Evolutionary conservation across 768 basidiomycete species (phyloP), one percentile per base, ranked within the genome.

Genomic region (Neoboletus subvelutipes): DNA sequence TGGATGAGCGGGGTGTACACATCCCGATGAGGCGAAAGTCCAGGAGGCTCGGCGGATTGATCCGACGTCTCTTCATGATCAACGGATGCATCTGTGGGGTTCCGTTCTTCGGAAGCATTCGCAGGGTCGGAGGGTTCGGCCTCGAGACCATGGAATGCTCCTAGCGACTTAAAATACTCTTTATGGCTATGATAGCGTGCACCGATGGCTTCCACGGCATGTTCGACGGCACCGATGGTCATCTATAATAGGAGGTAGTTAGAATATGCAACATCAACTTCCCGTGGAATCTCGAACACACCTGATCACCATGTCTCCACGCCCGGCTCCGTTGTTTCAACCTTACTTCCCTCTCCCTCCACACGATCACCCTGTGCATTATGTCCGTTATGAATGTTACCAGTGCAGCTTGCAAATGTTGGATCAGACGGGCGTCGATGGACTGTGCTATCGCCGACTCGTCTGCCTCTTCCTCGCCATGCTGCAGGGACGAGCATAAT

Each of bases 301-400:
- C 81, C 62, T 80, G 74, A 31, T 76, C 75, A 13, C 75, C 74
- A 4, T 76, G 52, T 46, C 78, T 74, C 85, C 88, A 90, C 8
- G 77, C 84, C 62, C 81, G 86, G 46, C 81, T 81, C 20, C 79
- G 78, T 40, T 75, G 73, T 70, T 88, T 89, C 64, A 86, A 65
- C 33, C 73, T 70, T 52, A 75, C 68, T 61, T 88, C 87, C 55
- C 85, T 80, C 62, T 87, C 85, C 41, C 81, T 80, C 37, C 78
- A 73, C 8, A 81, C 73, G 42, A 88, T 78, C 22, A 79, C 75
- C 34, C 76, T 77, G 53, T 81, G 78, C 2, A 86, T 71, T 0
- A 83, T 52, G 37, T 80, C 76, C 9, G 78, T 76, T 17, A 80
- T 74, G 61, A 88, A 90, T 33, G 77, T 74, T 10, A 77, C 73